These are phyloP conservation scores for Cladosporium sp. DNA, from an alignment of 2,329 filamentous ascomycete genomes.

Conservation along the genomic window DNA sequence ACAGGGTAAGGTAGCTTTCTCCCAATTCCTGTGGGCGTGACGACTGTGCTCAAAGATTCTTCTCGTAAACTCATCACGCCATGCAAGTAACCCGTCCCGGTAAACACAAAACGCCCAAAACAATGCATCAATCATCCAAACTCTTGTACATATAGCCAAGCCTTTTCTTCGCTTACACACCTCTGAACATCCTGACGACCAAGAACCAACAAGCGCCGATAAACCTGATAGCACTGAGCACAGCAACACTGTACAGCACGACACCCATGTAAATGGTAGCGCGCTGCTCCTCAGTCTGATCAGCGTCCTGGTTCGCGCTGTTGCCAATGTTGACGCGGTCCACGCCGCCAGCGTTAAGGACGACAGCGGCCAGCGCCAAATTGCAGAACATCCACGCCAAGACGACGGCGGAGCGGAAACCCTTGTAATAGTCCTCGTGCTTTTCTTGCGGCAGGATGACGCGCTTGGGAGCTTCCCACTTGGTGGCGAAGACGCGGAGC, in stretches of 20 bases:
- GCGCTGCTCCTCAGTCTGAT: slow-evolving; percentile 54
- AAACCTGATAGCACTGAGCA: slow-evolving; percentile 80
- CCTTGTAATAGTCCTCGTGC: slow-evolving; percentile 98
- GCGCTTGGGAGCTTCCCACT: slow-evolving; percentile 72
- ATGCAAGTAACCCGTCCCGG: slow-evolving; percentile 24
- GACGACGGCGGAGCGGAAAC: slow-evolving; percentile 88
- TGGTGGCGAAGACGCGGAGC: slow-evolving; percentile 69
- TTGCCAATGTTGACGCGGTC: slow-evolving; percentile 40
- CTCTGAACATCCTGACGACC: slow-evolving; percentile 79
- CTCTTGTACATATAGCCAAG: slow-evolving; percentile 8
- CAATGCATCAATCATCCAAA: slow-evolving; percentile 18
- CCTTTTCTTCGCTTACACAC: slow-evolving; percentile 31
- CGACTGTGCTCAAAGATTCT: neutral
- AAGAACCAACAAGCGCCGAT: slow-evolving; percentile 89
- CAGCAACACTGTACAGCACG: slow-evolving; percentile 86
- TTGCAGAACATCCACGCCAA: slow-evolving; percentile 97
- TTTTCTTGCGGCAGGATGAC: slow-evolving; percentile 65
- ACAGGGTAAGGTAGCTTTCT: neutral
- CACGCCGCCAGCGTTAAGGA: slow-evolving; percentile 81
- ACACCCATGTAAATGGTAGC: slow-evolving; percentile 83
- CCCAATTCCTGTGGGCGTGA: neutral
- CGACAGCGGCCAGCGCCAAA: slow-evolving; percentile 80
- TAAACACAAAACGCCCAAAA: slow-evolving; percentile 21
- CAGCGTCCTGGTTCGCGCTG: slow-evolving; percentile 37
- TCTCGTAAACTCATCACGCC: slow-evolving; percentile 14